Evolutionary conservation across 169 alveolate genomes (phyloP).

Genomic region (Cryptosporidium felis): DNA sequence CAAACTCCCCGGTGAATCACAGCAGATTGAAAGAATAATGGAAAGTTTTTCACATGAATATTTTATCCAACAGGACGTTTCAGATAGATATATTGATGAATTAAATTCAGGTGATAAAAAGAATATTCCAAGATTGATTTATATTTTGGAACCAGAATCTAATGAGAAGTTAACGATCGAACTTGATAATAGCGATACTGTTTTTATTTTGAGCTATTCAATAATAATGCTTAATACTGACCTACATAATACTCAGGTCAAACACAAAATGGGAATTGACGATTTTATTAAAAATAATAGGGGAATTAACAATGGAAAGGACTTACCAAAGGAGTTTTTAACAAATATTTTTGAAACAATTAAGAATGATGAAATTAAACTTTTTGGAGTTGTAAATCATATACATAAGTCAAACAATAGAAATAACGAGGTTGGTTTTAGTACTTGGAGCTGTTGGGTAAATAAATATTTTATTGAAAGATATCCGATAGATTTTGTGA

Average conservation of each 20-base stretch:
- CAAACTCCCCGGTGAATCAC: constrained; percentile 92
- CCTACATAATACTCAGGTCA: constrained; percentile 87
- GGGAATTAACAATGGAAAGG: constrained; percentile 88
- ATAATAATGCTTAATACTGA: constrained; percentile 91
- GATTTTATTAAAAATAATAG: constrained; percentile 87
- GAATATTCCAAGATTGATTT: constrained; percentile 35
- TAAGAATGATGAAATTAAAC: constrained; percentile 71
- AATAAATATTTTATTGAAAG: constrained; percentile 4
- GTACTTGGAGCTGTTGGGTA: constrained; percentile 30
- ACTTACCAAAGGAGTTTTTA: constrained; percentile 80
- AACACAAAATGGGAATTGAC: constrained; percentile 85
- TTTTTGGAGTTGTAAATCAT: not conserved
- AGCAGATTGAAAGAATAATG: constrained; percentile 89
- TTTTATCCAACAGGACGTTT: constrained; percentile 76
- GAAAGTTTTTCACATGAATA: constrained; percentile 85
- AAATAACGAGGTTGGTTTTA: not conserved
- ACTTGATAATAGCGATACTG: constrained; percentile 83
- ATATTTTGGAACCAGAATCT: constrained; percentile 57
- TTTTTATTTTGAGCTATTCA: constrained; percentile 86
- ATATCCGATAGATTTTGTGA: not conserved
- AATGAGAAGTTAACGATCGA: constrained; percentile 72
- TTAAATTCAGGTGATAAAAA: not conserved
- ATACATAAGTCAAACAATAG: not conserved
- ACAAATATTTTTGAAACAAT: constrained; percentile 79
- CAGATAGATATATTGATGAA: not conserved